These are phyloP conservation scores for Rossbeevera mucosa DNA, from an alignment of 768 basidiomycete species.

Conservation along the genomic window DNA sequence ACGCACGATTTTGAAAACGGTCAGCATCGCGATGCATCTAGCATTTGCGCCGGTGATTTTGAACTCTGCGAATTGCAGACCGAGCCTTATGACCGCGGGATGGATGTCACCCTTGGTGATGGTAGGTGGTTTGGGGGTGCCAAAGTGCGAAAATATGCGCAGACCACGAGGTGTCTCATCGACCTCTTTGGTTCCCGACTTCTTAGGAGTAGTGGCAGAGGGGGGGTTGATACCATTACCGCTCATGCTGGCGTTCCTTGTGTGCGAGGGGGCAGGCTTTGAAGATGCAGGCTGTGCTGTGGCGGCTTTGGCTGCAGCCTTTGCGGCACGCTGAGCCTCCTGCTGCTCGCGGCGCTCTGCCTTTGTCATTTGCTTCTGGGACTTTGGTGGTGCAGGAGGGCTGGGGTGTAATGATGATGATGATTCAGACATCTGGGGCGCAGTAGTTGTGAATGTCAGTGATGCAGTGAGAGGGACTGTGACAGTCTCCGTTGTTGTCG, in stretches of 20 bases:
- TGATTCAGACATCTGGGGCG: neutral
- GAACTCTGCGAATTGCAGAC: constrained; percentile 87
- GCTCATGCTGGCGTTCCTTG: constrained; percentile 16
- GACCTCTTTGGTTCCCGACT: constrained; percentile 27
- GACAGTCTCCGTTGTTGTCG: constrained; percentile 24
- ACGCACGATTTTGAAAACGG: constrained; percentile 85
- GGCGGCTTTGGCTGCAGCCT: constrained; percentile 45
- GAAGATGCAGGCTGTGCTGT: constrained; percentile 18
- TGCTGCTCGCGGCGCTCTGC: constrained; percentile 76
- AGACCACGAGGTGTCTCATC: constrained; percentile 52
- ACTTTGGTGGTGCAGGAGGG: constrained; percentile 26
- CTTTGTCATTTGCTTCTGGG: constrained; percentile 75
- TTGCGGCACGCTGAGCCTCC: constrained; percentile 77
- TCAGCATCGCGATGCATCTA: constrained; percentile 87
- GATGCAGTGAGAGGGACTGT: constrained; percentile 6
- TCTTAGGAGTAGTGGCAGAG: constrained; percentile 20
- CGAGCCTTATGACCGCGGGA: constrained; percentile 81
- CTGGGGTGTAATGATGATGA: constrained; percentile 4
- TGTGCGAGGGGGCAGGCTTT: constrained; percentile 29
- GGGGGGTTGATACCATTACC: constrained; percentile 16
- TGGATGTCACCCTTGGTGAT: constrained; percentile 82
- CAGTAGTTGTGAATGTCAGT: constrained; percentile 15
- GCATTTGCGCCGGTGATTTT: constrained; percentile 94
- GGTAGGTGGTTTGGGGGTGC: constrained; percentile 54
- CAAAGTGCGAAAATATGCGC: constrained; percentile 85